Conservation (phyloP, 2,329 filamentous ascomycete genomes). For the Colletotrichum tropicale region DNA sequence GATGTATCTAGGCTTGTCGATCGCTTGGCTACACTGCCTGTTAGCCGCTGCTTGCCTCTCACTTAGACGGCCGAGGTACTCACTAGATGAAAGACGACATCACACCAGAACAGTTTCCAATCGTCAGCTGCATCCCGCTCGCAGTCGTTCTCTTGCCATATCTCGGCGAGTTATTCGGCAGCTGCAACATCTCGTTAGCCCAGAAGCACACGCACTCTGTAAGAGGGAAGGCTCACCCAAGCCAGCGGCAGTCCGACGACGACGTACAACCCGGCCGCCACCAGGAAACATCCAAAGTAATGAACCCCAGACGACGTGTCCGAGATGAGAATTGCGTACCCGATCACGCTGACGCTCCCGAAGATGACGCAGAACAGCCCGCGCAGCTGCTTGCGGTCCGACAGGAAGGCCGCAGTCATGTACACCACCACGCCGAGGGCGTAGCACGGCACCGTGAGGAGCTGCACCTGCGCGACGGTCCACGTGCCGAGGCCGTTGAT, state of each 20-base stretch:
- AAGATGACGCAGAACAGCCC: constrained; percentile 58
- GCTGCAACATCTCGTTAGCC: constrained; percentile 23
- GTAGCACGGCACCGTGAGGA: constrained; percentile 70
- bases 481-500: constrained; percentile 62
- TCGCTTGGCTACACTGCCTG: constrained; percentile 37
- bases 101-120: constrained; percentile 74
- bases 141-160: constrained; percentile 79
- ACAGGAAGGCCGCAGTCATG: constrained; percentile 68
- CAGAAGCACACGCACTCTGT: neutral
- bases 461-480: constrained; percentile 59
- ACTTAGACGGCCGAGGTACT: neutral
- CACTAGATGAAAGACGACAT: constrained; percentile 18
- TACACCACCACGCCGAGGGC: constrained; percentile 71
- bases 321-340: constrained; percentile 63
- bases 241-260: constrained; percentile 61
- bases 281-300: constrained; percentile 65
- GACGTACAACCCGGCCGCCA: constrained; percentile 74
- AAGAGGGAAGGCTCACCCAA: constrained; percentile 41
- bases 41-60: neutral
- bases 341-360: constrained; percentile 56
- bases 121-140: constrained; percentile 72
- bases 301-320: constrained; percentile 50
- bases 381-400: constrained; percentile 65
- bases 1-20: constrained; percentile 61
- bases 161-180: constrained; percentile 69